Percentiles rank a stretch among this genome's conserved stretches.
phyloP scores from a whole-genome alignment of 306 rosid genomes.

The Leucaena leucocephala region DNA sequence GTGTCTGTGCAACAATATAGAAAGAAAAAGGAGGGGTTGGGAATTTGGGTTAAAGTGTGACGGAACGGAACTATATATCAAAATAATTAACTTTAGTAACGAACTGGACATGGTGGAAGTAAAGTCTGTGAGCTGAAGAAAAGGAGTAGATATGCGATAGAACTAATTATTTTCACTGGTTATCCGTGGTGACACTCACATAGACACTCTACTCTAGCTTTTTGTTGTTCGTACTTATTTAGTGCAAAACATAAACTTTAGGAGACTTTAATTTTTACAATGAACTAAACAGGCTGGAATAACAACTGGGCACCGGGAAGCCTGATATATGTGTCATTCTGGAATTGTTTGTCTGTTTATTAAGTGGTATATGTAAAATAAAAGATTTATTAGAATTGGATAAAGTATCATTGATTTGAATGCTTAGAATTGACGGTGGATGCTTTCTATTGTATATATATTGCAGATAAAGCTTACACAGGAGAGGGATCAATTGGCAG shows the following conservation, averaged over 20 bases:
- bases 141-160: not conserved
- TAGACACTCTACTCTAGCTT: not conserved
- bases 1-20: not conserved
- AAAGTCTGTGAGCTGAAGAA: not conserved
- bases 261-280: not conserved
- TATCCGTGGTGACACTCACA: not conserved
- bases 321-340: not conserved
- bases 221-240: not conserved
- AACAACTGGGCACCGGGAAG: not conserved
- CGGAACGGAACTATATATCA: not conserved
- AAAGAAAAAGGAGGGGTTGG: not conserved
- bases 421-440: not conserved
- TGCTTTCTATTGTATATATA: not conserved
- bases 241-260: not conserved
- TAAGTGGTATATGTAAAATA: not conserved
- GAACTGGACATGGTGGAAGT: not conserved
- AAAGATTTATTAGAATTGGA: not conserved
- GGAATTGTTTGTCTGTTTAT: not conserved
- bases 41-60: not conserved
- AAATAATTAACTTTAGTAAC: not conserved
- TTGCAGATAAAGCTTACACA: conserved; percentile 58
- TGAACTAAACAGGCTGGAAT: conserved; percentile 9
- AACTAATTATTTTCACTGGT: not conserved
- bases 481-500: conserved; percentile 64
- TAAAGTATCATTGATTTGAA: not conserved